A percentile compares a stretch with the other conserved stretches of the same genome.
Conservation (phyloP, 225 moss, liverwort and hornwort species). For the Ulota crispa region DNA sequence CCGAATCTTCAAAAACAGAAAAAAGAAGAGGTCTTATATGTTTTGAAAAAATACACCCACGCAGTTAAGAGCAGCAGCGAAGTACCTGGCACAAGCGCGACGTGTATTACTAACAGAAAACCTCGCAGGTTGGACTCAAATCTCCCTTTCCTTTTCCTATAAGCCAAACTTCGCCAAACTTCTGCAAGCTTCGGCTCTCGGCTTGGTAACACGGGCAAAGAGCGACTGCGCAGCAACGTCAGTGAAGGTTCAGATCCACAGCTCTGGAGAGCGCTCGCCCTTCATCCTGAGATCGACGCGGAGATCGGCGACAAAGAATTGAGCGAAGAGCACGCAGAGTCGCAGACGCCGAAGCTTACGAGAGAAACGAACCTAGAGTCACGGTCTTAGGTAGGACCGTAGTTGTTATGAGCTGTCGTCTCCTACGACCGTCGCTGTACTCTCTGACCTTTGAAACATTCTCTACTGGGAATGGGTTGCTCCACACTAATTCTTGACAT, state of each 20-base stretch:
- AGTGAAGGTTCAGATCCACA: constrained; percentile 1
- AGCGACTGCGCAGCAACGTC: not conserved
- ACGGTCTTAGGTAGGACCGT: constrained; percentile 8
- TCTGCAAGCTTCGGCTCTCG: not conserved
- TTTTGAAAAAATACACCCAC: not conserved
- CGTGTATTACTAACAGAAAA: not conserved
- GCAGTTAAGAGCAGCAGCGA: not conserved
- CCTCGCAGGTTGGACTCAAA: constrained; percentile 2
- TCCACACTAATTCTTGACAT: too few relatives aligned
- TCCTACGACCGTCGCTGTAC: not conserved
- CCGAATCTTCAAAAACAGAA: not conserved
- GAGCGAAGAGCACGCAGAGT: not conserved
- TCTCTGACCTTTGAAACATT: not conserved
- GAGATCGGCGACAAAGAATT: not conserved
- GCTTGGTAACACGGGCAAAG: not conserved
- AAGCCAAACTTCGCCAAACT: not conserved
- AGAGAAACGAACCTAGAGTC: constrained; percentile 5
- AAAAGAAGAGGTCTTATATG: not conserved
- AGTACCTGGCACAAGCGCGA: constrained; percentile 16
- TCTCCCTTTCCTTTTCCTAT: not conserved
- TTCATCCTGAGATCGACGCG: constrained; percentile 1
- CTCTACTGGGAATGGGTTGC: too few relatives aligned
- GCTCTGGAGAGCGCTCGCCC: not conserved
- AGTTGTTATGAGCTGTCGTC: not conserved
- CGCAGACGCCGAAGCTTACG: not conserved